phyloP scores from a whole-genome alignment of 192 early-diverging fungal species.

The Phlyctochytrium arcticum region DNA sequence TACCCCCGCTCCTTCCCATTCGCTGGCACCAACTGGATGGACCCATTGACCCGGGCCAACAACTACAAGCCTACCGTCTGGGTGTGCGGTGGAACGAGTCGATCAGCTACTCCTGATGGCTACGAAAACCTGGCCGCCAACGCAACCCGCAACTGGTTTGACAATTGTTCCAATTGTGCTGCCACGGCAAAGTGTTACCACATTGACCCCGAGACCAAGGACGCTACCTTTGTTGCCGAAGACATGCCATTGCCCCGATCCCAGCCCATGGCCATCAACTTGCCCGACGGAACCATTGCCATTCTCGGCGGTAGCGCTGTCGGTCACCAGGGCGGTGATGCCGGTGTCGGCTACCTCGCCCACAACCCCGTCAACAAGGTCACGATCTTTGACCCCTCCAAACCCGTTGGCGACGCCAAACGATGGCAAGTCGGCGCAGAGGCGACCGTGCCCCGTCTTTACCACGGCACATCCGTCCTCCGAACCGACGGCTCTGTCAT shows the following conservation, averaged over 20 bases:
- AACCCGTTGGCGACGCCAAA: conserved; percentile 2
- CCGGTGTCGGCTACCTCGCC: conserved; percentile 11
- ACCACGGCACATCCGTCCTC: conserved; percentile 36
- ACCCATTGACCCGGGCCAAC: conserved; percentile 29
- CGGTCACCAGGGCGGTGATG: conserved; percentile 25
- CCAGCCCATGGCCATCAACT: conserved; percentile 14
- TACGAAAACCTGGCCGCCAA: background rate
- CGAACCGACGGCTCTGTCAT: conserved; percentile 33
- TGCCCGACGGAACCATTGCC: conserved; percentile 13
- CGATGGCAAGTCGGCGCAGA: conserved; percentile 19
- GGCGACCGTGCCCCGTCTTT: conserved; percentile 15
- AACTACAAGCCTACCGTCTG: conserved; percentile 33
- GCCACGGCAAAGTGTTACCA: conserved; percentile 24
- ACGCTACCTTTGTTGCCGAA: conserved; percentile 17
- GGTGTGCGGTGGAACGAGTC: conserved; percentile 37
- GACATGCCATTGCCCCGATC: conserved; percentile 16
- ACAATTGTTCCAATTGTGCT: conserved; percentile 8
- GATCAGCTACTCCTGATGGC: conserved; percentile 1
- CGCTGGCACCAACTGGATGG: conserved; percentile 30
- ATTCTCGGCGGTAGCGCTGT: conserved; percentile 8
- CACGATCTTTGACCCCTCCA: conserved; percentile 30
- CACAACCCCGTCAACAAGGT: conserved; percentile 24
- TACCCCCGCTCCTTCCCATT: conserved; percentile 25
- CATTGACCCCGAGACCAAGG: conserved; percentile 20
- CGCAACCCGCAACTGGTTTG: conserved; percentile 1